Base-by-base conservation (phyloP, 2,329 filamentous ascomycete species). In the Eutypella sp. region DNA sequence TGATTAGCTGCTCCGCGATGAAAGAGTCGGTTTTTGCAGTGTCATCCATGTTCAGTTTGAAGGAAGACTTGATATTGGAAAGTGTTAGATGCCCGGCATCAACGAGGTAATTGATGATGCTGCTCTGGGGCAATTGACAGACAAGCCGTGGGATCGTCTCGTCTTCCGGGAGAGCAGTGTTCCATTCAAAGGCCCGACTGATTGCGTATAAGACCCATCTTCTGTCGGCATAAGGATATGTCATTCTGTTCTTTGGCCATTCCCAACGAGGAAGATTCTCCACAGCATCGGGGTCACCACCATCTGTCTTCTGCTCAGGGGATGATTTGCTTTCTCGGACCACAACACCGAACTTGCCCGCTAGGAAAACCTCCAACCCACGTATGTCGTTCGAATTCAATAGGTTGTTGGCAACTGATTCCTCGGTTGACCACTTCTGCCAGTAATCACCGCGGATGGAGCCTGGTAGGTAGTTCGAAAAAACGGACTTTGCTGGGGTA, bases 191-290 rank as follows among this genome's bases (percentile, higher is more conserved):
- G 3, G 83, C 72, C 61, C 78, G 81, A 55, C 75, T 76, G 53
- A 88, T 79, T 19, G 76, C 74, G 53, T 79, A 82, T 16, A 82
- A 63, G 4, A 87, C 73, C 76, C 84, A 86, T 49, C 81, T 76
- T 22, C 81, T 76, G 61, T 89, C 82, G 4, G 78, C 75, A 8
- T 74, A 67, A 16, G 76, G 69, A 56, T 83, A 80, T 22, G 67
- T 60, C 4, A 64, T 61, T 36, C 67, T 64, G 31, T 65, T 63
- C 20, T 62, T 63, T 16, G 71, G 67, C 73, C 74, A 77, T 24
- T 66, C 66, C 79, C 81, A 84, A 47, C 74, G 72, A 1, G 67
- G 67, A 18, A 67, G 38, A 19, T 52, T 54, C n/a, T 44, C 55
- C 20, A 31, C 15, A 3, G 47, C 41, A 18, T 38, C 42, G 3